Evolutionary conservation across 2,329 filamentous ascomycete genomes (phyloP).

Genomic region (Drechslerella dactyloides): DNA sequence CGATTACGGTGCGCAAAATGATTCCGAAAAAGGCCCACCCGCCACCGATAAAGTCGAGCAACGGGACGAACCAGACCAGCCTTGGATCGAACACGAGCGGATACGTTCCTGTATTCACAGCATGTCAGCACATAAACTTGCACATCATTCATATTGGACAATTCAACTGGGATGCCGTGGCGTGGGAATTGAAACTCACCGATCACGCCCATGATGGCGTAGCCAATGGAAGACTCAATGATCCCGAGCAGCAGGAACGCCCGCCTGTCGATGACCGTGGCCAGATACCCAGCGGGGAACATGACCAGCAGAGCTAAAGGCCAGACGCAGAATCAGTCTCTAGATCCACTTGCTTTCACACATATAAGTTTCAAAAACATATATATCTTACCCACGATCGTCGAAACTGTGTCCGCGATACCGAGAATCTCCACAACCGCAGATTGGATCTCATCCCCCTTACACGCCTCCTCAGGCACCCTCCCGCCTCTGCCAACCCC

Average conservation of each 20-base stretch:
- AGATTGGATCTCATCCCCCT: slow-evolving; percentile 49
- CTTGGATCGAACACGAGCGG: slow-evolving; percentile 37
- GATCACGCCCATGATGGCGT: slow-evolving; percentile 33
- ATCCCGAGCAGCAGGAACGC: slow-evolving; percentile 33
- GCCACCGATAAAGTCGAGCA: slow-evolving; percentile 44
- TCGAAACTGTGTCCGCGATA: slow-evolving; percentile 39
- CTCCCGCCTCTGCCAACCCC: background rate
- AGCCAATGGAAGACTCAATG: slow-evolving; percentile 26
- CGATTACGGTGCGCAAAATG: slow-evolving; percentile 44
- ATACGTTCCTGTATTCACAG: slow-evolving; percentile 21
- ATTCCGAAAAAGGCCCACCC: slow-evolving; percentile 48
- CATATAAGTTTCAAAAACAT: background rate
- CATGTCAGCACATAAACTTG: slow-evolving; percentile 11
- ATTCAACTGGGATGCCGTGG: too few relatives aligned
- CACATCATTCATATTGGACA: too few relatives aligned
- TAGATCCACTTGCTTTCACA: too few relatives aligned
- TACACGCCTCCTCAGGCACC: slow-evolving; percentile 37
- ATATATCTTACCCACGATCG: slow-evolving; percentile 32
- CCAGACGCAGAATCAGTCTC: too few relatives aligned
- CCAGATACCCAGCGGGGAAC: slow-evolving; percentile 45
- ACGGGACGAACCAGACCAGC: slow-evolving; percentile 35
- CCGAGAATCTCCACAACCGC: slow-evolving; percentile 48
- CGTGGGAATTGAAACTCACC: too few relatives aligned
- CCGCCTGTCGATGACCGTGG: slow-evolving; percentile 39
- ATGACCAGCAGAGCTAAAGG: slow-evolving; percentile 39